Evolutionary conservation across 495 filamentous ascomycete species (phyloP).

Genomic region (Lepraria neglecta): DNA sequence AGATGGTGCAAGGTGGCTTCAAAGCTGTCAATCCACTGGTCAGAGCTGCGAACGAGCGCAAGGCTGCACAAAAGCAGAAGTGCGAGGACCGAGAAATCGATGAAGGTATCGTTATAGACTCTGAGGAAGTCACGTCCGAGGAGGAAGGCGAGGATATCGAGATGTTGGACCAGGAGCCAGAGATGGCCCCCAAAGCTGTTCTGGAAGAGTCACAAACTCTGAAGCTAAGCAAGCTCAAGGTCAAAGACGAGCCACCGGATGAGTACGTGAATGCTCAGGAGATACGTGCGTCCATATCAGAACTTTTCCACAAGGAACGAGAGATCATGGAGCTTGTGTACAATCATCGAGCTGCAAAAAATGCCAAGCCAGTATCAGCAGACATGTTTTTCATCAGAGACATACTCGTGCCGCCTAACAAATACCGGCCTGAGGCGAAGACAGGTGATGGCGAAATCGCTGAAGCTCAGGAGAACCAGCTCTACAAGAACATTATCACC

Average conservation of each 20-base stretch:
- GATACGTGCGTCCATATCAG: constrained; percentile 63
- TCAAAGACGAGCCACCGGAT: constrained; percentile 40
- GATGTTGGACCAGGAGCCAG: constrained; percentile 38
- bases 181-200: constrained; percentile 33
- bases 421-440: constrained; percentile 80
- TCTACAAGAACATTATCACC: constrained; percentile 74
- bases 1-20: constrained; percentile 66
- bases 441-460: constrained; percentile 70
- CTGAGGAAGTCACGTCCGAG: constrained; percentile 33
- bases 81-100: constrained; percentile 29
- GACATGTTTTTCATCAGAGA: constrained; percentile 92
- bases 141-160: constrained; percentile 39
- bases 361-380: constrained; percentile 51
- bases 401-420: constrained; percentile 84
- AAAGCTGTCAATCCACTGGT: constrained; percentile 58
- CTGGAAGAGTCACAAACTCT: constrained; percentile 39
- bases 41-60: constrained; percentile 34
- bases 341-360: constrained; percentile 56
- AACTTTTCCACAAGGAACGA: constrained; percentile 80
- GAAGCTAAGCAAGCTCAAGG: constrained; percentile 30
- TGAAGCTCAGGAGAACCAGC: constrained; percentile 77
- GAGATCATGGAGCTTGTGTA: constrained; percentile 79
- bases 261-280: constrained; percentile 68
- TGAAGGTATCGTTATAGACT: constrained; percentile 36
- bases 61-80: constrained; percentile 23